A percentile compares a stretch with the other conserved stretches of the same genome.
Conservation (phyloP, 2,329 filamentous ascomycete genomes). For the Pseudogymnoascus sp. region DNA sequence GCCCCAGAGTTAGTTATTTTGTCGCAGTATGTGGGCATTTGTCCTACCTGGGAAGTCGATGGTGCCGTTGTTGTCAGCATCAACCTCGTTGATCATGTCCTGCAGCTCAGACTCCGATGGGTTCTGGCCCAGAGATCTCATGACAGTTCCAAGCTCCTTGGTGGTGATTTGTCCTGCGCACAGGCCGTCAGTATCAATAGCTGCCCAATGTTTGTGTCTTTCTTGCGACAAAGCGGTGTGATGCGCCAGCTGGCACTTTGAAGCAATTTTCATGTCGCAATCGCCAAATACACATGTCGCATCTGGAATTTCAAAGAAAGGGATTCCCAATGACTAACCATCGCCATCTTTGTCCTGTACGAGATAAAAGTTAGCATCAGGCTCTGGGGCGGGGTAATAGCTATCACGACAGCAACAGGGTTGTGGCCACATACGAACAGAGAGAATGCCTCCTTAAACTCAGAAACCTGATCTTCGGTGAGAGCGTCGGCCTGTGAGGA, state of each 20-base stretch:
- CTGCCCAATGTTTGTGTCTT: neutral
- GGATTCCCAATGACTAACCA: constrained; percentile 53
- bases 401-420: constrained; percentile 22
- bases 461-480: constrained; percentile 99
- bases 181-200: neutral
- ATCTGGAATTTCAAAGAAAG: neutral
- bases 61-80: constrained; percentile 86
- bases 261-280: neutral
- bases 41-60: constrained; percentile 81
- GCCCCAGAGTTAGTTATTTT: constrained; percentile 21
- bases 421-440: constrained; percentile 74
- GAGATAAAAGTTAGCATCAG: constrained; percentile 21
- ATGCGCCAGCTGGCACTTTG: constrained; percentile 1
- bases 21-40: neutral
- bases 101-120: constrained; percentile 83
- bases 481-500: constrained; percentile 79
- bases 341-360: constrained; percentile 80
- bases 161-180: constrained; percentile 76
- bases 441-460: constrained; percentile 99
- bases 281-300: neutral
- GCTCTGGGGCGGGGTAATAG: constrained; percentile 7
- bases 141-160: constrained; percentile 83
- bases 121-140: constrained; percentile 85
- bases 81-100: constrained; percentile 92
- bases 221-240: constrained; percentile 9